Evolutionary conservation across 2,329 filamentous ascomycete genomes (phyloP), one percentile per base, ranked within the genome.

Genomic region (Stachybotrys chartarum): DNA sequence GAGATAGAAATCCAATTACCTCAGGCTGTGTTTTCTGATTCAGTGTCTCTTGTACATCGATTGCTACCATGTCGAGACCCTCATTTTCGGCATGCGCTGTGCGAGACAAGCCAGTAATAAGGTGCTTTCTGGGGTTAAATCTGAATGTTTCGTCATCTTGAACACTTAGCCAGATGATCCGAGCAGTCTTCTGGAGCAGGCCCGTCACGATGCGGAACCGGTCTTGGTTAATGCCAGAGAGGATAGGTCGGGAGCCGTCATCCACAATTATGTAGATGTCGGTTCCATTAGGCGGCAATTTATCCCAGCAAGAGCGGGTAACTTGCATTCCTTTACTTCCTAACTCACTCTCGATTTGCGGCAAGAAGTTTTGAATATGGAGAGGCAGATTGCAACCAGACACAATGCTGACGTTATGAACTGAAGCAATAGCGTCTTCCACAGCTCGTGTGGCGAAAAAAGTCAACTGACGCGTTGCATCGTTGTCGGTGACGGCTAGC

Each of bases 31-130:
- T 50, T 6, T 6, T 51, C 24, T 44, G 18, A 52, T 31, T 30
- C 16, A 57, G 48, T 18, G 42, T 57, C 49, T 57, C 52, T 31
- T 58, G 56, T 14, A 58, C 32, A 51, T 58, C 54, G 45, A 58
- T 46, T 17, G 56, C 56, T 12, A 58, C 54, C 51, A 55, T 45
- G 14, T 58, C 47, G 30, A 58, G 56, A 51, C 50, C 30, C 50
- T 55, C 54, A 42, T 58, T 58, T 47, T 58, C 54, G 5, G 54
- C 50, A 50, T 56, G 56, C n/a, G 54, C 56, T 17, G 56, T 58
- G 30, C 56, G 54, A 45, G 54, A 54, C 24, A 58, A 46, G 14
- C 56, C 56, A 12, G 51, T 56, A 24, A 58, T 24, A 35, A 58
- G 55, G 31, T 58, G 53, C 17, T 60, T 57, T 31, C 30, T 50